Evolutionary conservation across 225 moss, liverwort and hornwort genomes (phyloP).

Genomic region (Polytrichum formosum): DNA sequence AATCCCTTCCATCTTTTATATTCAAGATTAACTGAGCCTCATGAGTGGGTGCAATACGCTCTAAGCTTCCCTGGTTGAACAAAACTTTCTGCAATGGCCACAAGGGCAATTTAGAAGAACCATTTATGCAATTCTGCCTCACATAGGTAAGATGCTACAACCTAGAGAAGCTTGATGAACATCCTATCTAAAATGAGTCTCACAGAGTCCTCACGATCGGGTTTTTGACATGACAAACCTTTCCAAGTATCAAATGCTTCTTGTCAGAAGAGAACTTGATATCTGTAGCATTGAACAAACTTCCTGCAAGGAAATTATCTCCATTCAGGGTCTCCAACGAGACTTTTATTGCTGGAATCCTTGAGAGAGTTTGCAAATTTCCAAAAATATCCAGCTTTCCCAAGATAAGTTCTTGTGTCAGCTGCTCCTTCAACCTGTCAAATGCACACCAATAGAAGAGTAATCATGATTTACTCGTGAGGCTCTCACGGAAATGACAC

Average conservation of each 20-base stretch:
- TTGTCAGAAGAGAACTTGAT: constrained; percentile 22
- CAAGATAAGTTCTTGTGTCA: constrained; percentile 30
- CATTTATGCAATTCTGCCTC: too few species aligned
- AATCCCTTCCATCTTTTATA: constrained; percentile 13
- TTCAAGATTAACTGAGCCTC: constrained; percentile 21
- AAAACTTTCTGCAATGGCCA: constrained; percentile 26
- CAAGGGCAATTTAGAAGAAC: too few species aligned
- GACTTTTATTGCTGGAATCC: constrained; percentile 31
- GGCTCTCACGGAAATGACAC: too few species aligned
- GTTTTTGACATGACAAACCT: constrained; percentile 13
- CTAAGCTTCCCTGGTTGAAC: constrained; percentile 26
- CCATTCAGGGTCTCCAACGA: constrained; percentile 27
- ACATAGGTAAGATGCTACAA: not conserved
- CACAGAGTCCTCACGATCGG: not conserved
- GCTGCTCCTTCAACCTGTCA: constrained; percentile 47
- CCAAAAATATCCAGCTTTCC: constrained; percentile 46
- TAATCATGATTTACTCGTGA: too few species aligned
- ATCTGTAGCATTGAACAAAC: constrained; percentile 3
- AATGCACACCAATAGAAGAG: not conserved
- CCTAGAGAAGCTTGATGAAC: too few species aligned
- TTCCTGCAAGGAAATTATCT: constrained; percentile 19
- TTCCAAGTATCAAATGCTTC: constrained; percentile 16
- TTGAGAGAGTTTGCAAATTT: constrained; percentile 47
- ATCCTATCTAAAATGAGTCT: not conserved
- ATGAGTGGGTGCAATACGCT: constrained; percentile 14